Conservation (phyloP, 2,329 filamentous ascomycete species). For the Penicillium oxalicum region DNA sequence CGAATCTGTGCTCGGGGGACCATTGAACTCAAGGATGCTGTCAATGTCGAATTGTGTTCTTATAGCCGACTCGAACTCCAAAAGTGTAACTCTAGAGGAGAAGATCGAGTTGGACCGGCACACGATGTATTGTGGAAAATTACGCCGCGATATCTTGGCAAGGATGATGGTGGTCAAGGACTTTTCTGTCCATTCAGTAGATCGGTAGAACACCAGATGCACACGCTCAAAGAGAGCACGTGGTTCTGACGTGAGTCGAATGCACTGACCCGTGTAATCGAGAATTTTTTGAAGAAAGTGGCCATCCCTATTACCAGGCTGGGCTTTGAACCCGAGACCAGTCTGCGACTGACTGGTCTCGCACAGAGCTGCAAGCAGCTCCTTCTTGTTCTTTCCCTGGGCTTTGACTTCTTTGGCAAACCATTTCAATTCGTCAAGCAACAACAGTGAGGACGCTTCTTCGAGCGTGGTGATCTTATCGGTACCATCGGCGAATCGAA, state of each 20-base stretch:
- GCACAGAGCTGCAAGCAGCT: slow-evolving; percentile 68
- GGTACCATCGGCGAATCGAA: slow-evolving; percentile 76
- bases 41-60: slow-evolving; percentile 78
- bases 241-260: slow-evolving; percentile 66
- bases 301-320: slow-evolving; percentile 58
- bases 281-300: slow-evolving; percentile 75
- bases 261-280: slow-evolving; percentile 70
- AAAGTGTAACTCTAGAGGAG: slow-evolving; percentile 61
- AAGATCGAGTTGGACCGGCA: slow-evolving; percentile 89
- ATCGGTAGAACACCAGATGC: slow-evolving; percentile 92
- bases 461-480: slow-evolving; percentile 71
- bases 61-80: slow-evolving; percentile 87
- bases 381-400: slow-evolving; percentile 79
- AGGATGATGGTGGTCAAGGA: slow-evolving; percentile 92
- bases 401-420: slow-evolving; percentile 83
- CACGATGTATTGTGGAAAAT: slow-evolving; percentile 86
- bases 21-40: slow-evolving; percentile 71
- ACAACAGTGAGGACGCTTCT: slow-evolving; percentile 73
- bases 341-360: slow-evolving; percentile 67
- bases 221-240: slow-evolving; percentile 87
- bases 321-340: slow-evolving; percentile 62
- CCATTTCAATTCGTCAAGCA: slow-evolving; percentile 79
- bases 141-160: slow-evolving; percentile 77
- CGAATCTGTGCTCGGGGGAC: slow-evolving; percentile 59
- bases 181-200: slow-evolving; percentile 95